These are phyloP conservation scores for Curvularia eragrostidis DNA, from an alignment of 2,329 filamentous ascomycete genomes.

Conservation along the genomic window DNA sequence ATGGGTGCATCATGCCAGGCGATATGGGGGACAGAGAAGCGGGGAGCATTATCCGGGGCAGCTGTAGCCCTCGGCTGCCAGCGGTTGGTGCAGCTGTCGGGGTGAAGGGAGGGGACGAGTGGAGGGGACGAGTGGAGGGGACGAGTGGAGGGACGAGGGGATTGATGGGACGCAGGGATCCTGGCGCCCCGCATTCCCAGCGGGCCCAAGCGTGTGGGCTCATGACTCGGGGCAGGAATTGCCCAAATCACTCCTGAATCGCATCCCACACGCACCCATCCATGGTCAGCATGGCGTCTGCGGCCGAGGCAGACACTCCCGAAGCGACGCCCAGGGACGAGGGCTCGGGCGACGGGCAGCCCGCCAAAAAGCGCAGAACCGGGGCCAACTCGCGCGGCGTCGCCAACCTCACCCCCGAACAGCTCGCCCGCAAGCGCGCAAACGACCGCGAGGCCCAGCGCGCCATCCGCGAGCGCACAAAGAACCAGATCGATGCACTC, in stretches of 20 bases:
- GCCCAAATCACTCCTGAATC: conserved; percentile 19
- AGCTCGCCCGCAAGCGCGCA: conserved; percentile 86
- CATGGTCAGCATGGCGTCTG: conserved; percentile 31
- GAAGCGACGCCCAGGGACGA: conserved; percentile 26
- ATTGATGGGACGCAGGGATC: too few species aligned
- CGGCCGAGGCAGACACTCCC: conserved; percentile 30
- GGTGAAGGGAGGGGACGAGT: neutral
- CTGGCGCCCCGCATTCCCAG: conserved; percentile 9
- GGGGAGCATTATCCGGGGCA: conserved; percentile 8
- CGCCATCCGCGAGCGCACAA: conserved; percentile 82
- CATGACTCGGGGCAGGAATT: conserved; percentile 23
- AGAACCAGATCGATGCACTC: conserved; percentile 76
- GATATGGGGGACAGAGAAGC: neutral
- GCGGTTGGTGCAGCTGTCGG: neutral
- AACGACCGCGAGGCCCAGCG: conserved; percentile 90
- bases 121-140: too few species aligned
- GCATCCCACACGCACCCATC: conserved; percentile 15
- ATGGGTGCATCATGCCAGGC: neutral
- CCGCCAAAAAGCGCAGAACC: conserved; percentile 45
- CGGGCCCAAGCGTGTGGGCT: conserved; percentile 1
- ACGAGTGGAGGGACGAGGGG: too few species aligned
- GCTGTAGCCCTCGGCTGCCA: neutral
- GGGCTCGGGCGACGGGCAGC: conserved; percentile 23
- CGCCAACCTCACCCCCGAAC: conserved; percentile 84
- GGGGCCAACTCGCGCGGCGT: conserved; percentile 70